Base-by-base conservation (phyloP, 2,329 filamentous ascomycete genomes). In the Akanthomyces dipterigenus region DNA sequence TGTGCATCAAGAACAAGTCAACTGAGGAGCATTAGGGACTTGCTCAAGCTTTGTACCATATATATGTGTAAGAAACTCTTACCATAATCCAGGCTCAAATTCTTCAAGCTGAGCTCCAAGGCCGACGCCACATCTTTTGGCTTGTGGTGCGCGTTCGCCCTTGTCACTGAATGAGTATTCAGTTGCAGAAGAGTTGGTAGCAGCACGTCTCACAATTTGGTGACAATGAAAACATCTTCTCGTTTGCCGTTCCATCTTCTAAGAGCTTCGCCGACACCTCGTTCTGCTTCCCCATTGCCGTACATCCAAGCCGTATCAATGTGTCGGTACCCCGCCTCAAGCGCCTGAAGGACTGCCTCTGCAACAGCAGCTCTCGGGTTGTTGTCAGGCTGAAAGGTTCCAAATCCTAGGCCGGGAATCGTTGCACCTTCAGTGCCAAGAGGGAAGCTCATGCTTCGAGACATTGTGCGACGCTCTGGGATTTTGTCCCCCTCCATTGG, bases 261-360 rank as follows among this genome's bases (percentile, higher is more conserved):
- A 0, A 60, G 40, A 26, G 58, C 58, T 34, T 54, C 40, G 14
- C 58, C 58, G 40, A 60, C 49, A 40, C 58, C 58, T 38, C 49
- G 12, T 28, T 60, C 58, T 11, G 49, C 48, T n/a, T 60, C 58
- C 3, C 58, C 50, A 18, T 54, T 36, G 11, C 58, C 58, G 28
- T 60, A 60, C 28, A 18, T 54, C 58, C 58, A 60, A n/a, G 58
- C 58, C 8, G 58, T 60, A 31, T 60, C 58, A 38, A 60, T 54
- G 31, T 60, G 58, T 20, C 58, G 18, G 12, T 60, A 60, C 11
- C 58, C 58, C 20, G 40, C 58, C 18, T 45, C 34, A 16, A 60
- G 49, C 3, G 58, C 58, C 42, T 14, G 14, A 2, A 60, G 42
- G 18, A 60, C 58, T 7, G 58, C 58, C 14, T 60, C 38, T 0